Evolutionary conservation across 2,329 filamentous ascomycete species (phyloP), one percentile per base, ranked within the genome.

Genomic region (Fonsecaea pedrosoi): DNA sequence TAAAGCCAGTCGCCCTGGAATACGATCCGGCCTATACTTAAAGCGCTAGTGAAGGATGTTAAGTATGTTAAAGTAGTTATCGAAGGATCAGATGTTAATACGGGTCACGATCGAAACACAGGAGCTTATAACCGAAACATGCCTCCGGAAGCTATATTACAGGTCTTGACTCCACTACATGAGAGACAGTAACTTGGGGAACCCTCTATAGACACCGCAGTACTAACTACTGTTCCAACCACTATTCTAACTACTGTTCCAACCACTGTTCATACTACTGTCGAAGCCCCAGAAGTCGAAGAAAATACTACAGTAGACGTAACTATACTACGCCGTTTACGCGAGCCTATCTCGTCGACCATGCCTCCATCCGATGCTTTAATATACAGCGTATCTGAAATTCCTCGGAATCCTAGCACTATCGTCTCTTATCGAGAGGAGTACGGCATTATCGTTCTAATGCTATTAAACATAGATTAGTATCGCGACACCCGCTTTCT

Each of bases 401-500:
- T 3, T 48, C 42, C 42, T 48, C 42, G 42, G 1, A 48, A 48
- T 48, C 5, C 2, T 1, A 8, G 9, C n/a, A 21, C 21, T 18
- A 48, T 18, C 4, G 10, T 48, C n/a, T 18, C 42, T 21, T 9
- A 48, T 10, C 42, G 42, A 3, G 12, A 48, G 18, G 42, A 48
- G 42, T 3, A 21, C 42, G 42, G 53, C 54, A 13, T 56, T 15
- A 9, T 56, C 12, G 54, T 56, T 4, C 12, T 56, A 18, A n/a
- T 56, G 54, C 54, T 32, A 10, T 34, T 38, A n/a, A 38, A 56
- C 13, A 56, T 35, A 32, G 54, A 37, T 15, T 32, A 56, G 32
- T 56, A 32, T 38, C 54, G 32, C 54, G 54, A 56, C 38, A 56
- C 9, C 13, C 54, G 32, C 10, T 56, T 56, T 56, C 54, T 56